Percentiles rank a stretch among this genome's conserved stretches.
phyloP scores from a whole-genome alignment of 164 flowering plant genomes.

The Platanus orientalis region DNA sequence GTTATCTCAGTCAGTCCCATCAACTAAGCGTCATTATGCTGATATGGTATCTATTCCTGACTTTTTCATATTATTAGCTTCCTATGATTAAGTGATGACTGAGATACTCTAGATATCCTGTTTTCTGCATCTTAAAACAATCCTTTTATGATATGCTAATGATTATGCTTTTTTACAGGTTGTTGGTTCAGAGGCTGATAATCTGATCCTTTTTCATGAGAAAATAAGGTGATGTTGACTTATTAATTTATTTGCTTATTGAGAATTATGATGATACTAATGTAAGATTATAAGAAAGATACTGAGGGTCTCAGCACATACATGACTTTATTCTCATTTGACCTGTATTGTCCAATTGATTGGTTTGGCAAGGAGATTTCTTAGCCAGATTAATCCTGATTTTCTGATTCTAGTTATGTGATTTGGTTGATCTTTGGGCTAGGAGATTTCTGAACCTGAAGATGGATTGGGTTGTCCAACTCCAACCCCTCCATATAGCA shows the following conservation, averaged over 20 bases:
- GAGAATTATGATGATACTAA: background rate
- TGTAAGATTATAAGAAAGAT: conserved; percentile 1
- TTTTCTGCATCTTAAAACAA: background rate
- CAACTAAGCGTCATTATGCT: conserved; percentile 70
- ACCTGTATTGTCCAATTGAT: conserved; percentile 1
- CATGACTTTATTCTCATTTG: background rate
- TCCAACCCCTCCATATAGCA: too few species aligned
- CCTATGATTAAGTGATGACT: background rate
- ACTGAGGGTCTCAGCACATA: background rate
- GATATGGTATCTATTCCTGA: conserved; percentile 63
- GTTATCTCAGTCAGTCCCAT: conserved; percentile 45
- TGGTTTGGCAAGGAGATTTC: background rate
- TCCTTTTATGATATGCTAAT: background rate
- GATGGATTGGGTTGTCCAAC: too few species aligned
- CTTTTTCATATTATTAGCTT: background rate
- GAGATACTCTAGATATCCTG: background rate
- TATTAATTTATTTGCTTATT: conserved; percentile 1
- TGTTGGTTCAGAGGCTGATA: conserved; percentile 80
- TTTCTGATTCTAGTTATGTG: background rate
- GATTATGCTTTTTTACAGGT: conserved; percentile 43
- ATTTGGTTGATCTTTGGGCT: background rate
- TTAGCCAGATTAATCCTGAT: background rate
- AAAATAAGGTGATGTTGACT: conserved; percentile 66
- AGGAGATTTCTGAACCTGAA: conserved; percentile 2
- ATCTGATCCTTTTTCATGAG: conserved; percentile 72